Base-by-base conservation (phyloP, 345 rosid genomes). In the Brassica cretica region DNA sequence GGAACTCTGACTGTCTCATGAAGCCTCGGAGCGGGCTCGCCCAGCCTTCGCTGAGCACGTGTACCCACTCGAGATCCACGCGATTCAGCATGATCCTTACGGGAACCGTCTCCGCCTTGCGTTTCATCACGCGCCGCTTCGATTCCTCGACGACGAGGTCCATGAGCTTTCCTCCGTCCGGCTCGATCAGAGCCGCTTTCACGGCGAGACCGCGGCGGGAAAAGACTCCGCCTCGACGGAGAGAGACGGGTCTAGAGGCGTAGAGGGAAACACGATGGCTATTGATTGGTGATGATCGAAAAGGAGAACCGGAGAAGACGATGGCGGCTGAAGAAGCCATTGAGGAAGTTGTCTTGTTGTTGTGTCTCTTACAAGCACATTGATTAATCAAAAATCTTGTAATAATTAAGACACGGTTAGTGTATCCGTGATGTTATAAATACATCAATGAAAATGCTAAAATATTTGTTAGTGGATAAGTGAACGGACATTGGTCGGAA, bases 341-440 rank as follows among this genome's bases (percentile, higher is more conserved):
- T 53, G 60, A 16, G 18, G 24, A 59, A 15, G 11, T 58, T 21
- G 56, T 24, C 64, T n/a, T 59, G 37, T 44, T 58, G 44, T 56
- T 30, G 60, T 11, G 5, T 64, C 19, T 67, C 58, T 67, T 67
- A 61, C 8, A 18, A 30, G 68, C 8, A 62, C 74, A 73, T 68
- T 73, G 75, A 56, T 63, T 55, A 68, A 18, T 74, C 64, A 29
- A 29, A 56, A 5, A 56, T 24, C 15, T 37, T 29, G 75, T 80
- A 56, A 80, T 80, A 56, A 80, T 75, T 70, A 70, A 66, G 83
- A 80, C n/a, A 30, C 8, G 59, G 37, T 70, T 74, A 80, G 41
- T 64, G 62, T 55, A 55, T 56, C 11, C 44, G 0, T 63, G 37
- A 53, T 68, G 59, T 59, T 59, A 59, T 59, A 24, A 59, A 56